Percentiles rank a stretch among this genome's conserved stretches.
Conservation (phyloP, 2,329 filamentous ascomycete genomes). For the Pseudogymnoascus sp. region DNA sequence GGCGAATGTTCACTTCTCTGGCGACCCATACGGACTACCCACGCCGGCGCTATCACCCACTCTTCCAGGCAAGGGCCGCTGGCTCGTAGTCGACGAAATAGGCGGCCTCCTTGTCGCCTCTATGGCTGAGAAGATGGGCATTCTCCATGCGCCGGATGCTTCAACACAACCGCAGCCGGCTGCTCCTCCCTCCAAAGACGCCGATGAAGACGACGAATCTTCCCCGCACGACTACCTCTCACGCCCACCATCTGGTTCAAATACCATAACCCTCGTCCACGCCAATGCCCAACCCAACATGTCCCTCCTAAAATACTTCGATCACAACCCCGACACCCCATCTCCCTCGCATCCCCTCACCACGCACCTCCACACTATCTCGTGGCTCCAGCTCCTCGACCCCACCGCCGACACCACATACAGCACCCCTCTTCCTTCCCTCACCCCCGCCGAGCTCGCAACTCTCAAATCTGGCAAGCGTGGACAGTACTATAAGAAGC, state of each 20-base stretch:
- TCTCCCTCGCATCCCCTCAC: constrained; percentile 67
- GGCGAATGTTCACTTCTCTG: constrained; percentile 72
- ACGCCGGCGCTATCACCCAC: neutral
- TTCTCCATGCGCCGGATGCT: constrained; percentile 40
- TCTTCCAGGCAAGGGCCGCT: constrained; percentile 44
- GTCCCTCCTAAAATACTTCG: constrained; percentile 79
- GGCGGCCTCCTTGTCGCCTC: constrained; percentile 62
- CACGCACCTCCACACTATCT: constrained; percentile 72
- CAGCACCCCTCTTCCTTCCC: constrained; percentile 51
- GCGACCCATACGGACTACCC: constrained; percentile 23
- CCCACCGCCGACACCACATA: constrained; percentile 71
- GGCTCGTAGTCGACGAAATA: constrained; percentile 63
- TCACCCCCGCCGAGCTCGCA: constrained; percentile 53
- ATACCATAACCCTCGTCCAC: constrained; percentile 75
- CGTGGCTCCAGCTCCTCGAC: constrained; percentile 83
- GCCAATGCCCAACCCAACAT: constrained; percentile 81
- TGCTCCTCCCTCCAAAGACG: neutral
- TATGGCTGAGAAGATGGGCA: constrained; percentile 62
- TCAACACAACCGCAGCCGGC: neutral
- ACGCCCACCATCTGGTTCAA: constrained; percentile 59
- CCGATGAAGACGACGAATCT: constrained; percentile 13
- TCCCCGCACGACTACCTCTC: constrained; percentile 37
- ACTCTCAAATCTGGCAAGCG: constrained; percentile 74
- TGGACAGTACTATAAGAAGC: constrained; percentile 82
- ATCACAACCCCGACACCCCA: constrained; percentile 65